Conservation (phyloP, 768 basidiomycete species). For the Pleurotus sapidus region DNA sequence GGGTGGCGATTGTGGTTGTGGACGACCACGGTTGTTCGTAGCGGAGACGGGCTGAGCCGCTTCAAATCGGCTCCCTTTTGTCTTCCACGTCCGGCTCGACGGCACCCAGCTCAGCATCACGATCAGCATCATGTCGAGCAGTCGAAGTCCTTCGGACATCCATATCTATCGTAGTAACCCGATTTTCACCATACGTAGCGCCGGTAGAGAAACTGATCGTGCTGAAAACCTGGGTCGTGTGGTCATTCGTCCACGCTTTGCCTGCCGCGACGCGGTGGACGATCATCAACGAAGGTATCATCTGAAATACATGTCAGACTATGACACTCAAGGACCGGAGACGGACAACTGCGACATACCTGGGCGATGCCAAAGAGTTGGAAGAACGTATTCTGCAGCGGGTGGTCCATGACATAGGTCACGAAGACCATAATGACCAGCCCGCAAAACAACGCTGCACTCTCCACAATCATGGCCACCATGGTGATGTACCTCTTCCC, state of each 20-base stretch:
- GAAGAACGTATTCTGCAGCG: constrained; percentile 30
- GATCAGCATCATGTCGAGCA: too few species aligned
- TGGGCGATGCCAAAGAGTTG: constrained; percentile 27
- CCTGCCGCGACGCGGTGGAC: constrained; percentile 32
- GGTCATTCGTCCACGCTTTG: constrained; percentile 18
- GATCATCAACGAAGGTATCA: constrained; percentile 30
- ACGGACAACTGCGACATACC: constrained; percentile 13
- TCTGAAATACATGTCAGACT: constrained; percentile 16
- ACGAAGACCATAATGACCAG: constrained; percentile 28
- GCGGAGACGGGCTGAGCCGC: too few species aligned
- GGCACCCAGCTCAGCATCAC: too few species aligned
- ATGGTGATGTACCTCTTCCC: constrained; percentile 23
- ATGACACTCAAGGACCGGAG: not conserved
- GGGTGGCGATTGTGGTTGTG: too few species aligned
- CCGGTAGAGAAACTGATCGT: not conserved
- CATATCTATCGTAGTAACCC: too few species aligned
- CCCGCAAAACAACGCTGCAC: constrained; percentile 24
- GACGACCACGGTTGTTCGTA: too few species aligned
- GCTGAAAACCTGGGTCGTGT: not conserved
- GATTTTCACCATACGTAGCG: not conserved
- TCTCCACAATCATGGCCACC: constrained; percentile 31
- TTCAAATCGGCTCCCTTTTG: too few species aligned
- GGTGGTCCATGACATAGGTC: constrained; percentile 18
- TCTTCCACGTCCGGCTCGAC: too few species aligned
- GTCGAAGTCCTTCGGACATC: too few species aligned